Evolutionary conservation across 192 early-diverging fungal genomes (phyloP), one percentile per base, ranked within the genome.

Genomic region (Coemansia sp.): DNA sequence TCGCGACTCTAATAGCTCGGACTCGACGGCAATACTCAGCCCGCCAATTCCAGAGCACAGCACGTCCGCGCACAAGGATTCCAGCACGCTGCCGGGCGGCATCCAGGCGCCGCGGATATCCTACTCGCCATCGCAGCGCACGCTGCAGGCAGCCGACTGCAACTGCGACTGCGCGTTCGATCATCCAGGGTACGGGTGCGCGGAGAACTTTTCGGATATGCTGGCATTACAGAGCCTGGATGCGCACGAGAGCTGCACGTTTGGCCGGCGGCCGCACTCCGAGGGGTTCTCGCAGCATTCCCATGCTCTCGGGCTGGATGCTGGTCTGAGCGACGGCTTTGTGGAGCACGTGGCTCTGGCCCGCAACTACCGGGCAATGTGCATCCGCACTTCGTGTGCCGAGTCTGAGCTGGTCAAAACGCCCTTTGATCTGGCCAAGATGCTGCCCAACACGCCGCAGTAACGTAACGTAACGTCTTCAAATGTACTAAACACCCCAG

Each of bases 381-480:
- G 64, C 40, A 66, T 70, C 18, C 74, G 68, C 69, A 67, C 40
- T 46, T 71, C 74, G 40, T 77, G 60, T 44, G 68, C 68, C 19
- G 74, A 77, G 10, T 55, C 69, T 3, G 68, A 58, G 53, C 69
- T 77, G 9, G 69, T 77, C 28, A 71, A 71, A 19, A 71, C 74
- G 23, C 67, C 74, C 19, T 71, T 77, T 50, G 74, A 77, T 31
- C 69, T 77, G 1, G 74, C 62, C 33, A 77, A 77, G 54, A 59
- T 77, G 31, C 65, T 77, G 29, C 74, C 74, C 5, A 64, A 35
- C 44, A 57, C 69, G 11, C 74, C 74, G 29, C 64, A 58, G 55
- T 69, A 46, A 67, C 7, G 19, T 27, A 29, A 23, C 28, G 27
- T 4, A 6, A 27, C 33, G 16, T 11, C 21, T 31, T 33, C 28